Base-by-base conservation (phyloP, 768 basidiomycete species). In the Leccinum subgranulosum region DNA sequence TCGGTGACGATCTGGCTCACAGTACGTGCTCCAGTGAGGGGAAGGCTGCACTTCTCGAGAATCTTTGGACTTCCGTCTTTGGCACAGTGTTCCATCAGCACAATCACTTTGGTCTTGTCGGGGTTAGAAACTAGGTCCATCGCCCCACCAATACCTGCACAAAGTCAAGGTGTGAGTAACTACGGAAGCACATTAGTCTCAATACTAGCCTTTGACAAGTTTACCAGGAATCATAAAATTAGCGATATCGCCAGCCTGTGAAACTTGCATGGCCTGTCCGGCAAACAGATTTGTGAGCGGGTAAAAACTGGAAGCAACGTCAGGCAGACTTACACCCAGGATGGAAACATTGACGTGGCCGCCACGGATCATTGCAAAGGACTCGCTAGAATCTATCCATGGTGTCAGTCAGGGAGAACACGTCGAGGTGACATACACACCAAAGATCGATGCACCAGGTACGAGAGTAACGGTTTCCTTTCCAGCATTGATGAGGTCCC, bases 181-280 rank as follows among this genome's bases (percentile, higher is more conserved):
- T 48, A 21, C 19, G 45, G 15, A 41, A 41, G n/a, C 19, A 5
- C n/a, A 23, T 21, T n/a, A 17, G 12, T 12, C 49, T 50, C 39
- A 31, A 28, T 39, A 14, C 62, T 12, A 61, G 82, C 88, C 89
- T 79, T 90, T 92, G 33, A 93, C 81, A 70, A 94, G 81, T 77
- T 97, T 96, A 14, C 94, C 92, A 3, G 94, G 95, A 67, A 97
- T 94, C 95, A 97, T 98, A 71, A 93, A 98, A 78, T 98, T 98
- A 56, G 95, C 95, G 61, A 98, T 89, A 71, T 98, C 95, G 41
- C 92, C 94, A 1, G 84, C 85, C 62, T 90, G 86, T 2, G 93
- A 94, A 50, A 98, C 95, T 80, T 98, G 87, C 92, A 98, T 92
- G 10, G 93, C 92, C 90, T 92, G 57, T 11, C 45, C 25, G 48